These are phyloP conservation scores for Pyricularia sp. DNA, from an alignment of 2,329 filamentous ascomycete species.

Conservation along the genomic window DNA sequence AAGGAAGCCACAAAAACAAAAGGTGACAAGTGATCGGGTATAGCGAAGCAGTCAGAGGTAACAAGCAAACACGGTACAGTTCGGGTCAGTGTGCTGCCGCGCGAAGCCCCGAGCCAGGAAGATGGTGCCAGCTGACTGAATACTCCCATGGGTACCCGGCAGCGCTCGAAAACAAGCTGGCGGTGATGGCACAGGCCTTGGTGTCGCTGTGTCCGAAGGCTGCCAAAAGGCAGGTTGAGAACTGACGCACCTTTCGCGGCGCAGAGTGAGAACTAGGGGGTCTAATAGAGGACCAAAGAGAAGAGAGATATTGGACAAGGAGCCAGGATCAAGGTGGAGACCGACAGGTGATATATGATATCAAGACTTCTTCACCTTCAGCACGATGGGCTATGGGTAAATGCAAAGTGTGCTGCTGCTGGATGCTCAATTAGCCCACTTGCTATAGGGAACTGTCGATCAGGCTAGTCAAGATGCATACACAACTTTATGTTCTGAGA, in stretches of 20 bases:
- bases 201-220: background rate
- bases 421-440: background rate
- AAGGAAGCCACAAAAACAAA: background rate
- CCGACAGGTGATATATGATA: background rate
- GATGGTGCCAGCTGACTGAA: background rate
- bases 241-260: background rate
- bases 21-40: conserved; percentile 4
- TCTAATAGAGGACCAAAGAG: background rate
- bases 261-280: background rate
- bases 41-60: background rate
- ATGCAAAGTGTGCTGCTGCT: background rate
- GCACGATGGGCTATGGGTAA: background rate
- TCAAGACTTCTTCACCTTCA: background rate
- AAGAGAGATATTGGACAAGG: background rate
- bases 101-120: background rate
- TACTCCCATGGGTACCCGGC: background rate
- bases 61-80: background rate
- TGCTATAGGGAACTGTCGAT: background rate
- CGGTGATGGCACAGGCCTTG: background rate
- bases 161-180: background rate
- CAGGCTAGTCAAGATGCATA: background rate
- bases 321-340: background rate
- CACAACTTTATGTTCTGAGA: background rate
- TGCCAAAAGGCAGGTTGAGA: background rate
- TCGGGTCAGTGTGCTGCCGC: background rate